Conservation (phyloP, 2,329 filamentous ascomycete genomes). For the Penicillium sp. region DNA sequence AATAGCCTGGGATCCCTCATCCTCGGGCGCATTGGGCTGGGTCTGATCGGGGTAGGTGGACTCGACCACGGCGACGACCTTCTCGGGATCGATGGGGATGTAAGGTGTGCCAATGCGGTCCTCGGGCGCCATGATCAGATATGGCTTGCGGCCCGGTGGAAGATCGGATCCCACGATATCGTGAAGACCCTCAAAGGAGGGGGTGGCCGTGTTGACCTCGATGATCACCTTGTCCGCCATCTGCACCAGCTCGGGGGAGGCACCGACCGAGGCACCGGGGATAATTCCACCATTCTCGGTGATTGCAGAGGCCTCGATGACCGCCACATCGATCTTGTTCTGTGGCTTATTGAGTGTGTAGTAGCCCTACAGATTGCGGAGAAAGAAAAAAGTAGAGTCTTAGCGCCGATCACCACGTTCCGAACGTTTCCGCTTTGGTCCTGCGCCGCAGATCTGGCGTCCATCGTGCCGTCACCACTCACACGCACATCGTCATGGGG, state of each 20-base stretch:
- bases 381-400: not conserved
- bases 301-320: slow-evolving; percentile 81
- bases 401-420: slow-evolving; percentile 4
- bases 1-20: slow-evolving; percentile 66
- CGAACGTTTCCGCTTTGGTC: not conserved
- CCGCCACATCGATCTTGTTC: slow-evolving; percentile 72
- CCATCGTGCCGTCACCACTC: too few species aligned
- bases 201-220: slow-evolving; percentile 82
- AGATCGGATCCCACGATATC: slow-evolving; percentile 87
- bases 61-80: slow-evolving; percentile 78
- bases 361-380: slow-evolving; percentile 50
- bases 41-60: slow-evolving; percentile 76
- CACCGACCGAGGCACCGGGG: slow-evolving; percentile 77
- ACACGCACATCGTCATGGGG: not conserved
- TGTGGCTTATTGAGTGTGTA: slow-evolving; percentile 75
- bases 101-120: slow-evolving; percentile 78
- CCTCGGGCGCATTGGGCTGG: slow-evolving; percentile 67
- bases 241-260: slow-evolving; percentile 77
- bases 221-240: slow-evolving; percentile 92
- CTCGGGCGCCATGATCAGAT: slow-evolving; percentile 76
- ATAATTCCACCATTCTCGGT: slow-evolving; percentile 85
- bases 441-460: too few species aligned
- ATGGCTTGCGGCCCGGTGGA: slow-evolving; percentile 74
- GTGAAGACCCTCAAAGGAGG: slow-evolving; percentile 80
- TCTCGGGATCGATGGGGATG: slow-evolving; percentile 77